These are phyloP conservation scores for Bjerkandera adusta DNA, from an alignment of 1,284 basidiomycete genomes.

Conservation along the genomic window DNA sequence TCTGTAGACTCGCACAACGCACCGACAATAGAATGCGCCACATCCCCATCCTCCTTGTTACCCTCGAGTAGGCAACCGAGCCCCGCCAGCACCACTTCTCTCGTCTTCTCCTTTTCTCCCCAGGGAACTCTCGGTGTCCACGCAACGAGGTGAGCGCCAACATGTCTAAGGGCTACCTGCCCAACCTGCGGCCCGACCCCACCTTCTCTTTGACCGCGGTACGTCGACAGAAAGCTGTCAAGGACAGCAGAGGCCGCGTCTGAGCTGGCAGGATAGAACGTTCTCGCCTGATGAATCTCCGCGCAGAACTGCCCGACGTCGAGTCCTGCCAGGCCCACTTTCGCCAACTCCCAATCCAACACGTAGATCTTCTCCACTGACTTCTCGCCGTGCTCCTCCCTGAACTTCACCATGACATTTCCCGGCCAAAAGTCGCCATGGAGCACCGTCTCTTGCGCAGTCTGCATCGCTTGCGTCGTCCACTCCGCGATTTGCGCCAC, in stretches of 20 bases:
- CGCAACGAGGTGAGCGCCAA: constrained; percentile 48
- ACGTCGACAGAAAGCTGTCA: constrained; percentile 41
- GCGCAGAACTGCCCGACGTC: constrained; percentile 62
- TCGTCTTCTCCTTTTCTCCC: constrained; percentile 42
- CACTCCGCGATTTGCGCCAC: constrained; percentile 36
- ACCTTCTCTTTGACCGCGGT: constrained; percentile 28
- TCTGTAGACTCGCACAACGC: no score
- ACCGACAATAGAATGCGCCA: not conserved
- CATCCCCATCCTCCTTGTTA: not conserved
- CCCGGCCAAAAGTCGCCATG: constrained; percentile 73
- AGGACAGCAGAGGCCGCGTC: constrained; percentile 35
- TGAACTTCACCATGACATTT: constrained; percentile 46
- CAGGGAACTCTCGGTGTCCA: constrained; percentile 44
- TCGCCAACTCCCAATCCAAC: constrained; percentile 60
- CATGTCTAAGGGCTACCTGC: constrained; percentile 36
- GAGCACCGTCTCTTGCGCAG: constrained; percentile 33
- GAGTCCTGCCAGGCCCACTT: constrained; percentile 46
- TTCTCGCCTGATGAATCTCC: constrained; percentile 47
- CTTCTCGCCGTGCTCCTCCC: constrained; percentile 20
- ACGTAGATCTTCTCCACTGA: constrained; percentile 41
- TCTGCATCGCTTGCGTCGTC: constrained; percentile 34
- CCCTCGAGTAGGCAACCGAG: constrained; percentile 38
- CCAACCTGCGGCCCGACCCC: constrained; percentile 21
- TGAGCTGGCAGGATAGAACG: constrained; percentile 40
- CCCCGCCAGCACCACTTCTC: constrained; percentile 47